A percentile compares a stretch with the other conserved stretches of the same genome.
These are phyloP conservation scores for Pythium chondricola DNA, from an alignment of 352 stramenopile species.

Conservation along the genomic window DNA sequence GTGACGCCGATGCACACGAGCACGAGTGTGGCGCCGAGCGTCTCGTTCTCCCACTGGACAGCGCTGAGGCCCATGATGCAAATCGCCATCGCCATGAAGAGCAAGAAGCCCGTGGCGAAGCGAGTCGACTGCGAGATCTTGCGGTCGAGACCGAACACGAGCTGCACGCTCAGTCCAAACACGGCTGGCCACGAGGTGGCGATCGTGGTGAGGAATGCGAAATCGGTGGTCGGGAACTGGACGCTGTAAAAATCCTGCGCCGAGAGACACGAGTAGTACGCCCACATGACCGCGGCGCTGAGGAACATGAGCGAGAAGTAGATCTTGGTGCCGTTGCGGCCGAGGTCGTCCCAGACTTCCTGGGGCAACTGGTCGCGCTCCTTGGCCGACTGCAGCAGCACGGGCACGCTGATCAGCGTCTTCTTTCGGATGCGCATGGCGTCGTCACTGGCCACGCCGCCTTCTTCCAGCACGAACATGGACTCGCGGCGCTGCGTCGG, in stretches of 20 bases:
- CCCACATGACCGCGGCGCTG: conserved; percentile 63
- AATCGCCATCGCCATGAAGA: conserved; percentile 51
- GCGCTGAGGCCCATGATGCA: conserved; percentile 59
- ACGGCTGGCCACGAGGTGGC: conserved; percentile 54
- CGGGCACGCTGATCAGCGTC: conserved; percentile 9
- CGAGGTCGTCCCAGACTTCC: conserved; percentile 53
- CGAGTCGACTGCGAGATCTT: conserved; percentile 34
- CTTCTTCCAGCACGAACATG: conserved; percentile 12
- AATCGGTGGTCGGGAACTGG: conserved; percentile 47
- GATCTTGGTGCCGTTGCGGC: conserved; percentile 39
- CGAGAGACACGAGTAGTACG: conserved; percentile 70
- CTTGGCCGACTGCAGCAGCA: conserved; percentile 5
- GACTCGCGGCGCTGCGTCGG: conserved; percentile 4
- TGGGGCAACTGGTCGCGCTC: conserved; percentile 39
- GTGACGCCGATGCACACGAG: conserved; percentile 51
- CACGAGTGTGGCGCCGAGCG: conserved; percentile 43
- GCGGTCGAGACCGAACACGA: conserved; percentile 54
- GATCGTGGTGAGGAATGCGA: conserved; percentile 65
- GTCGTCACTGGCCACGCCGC: neutral
- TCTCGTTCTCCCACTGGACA: conserved; percentile 40
- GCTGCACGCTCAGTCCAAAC: conserved; percentile 41
- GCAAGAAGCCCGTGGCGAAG: conserved; percentile 38
- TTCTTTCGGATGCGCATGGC: conserved; percentile 5
- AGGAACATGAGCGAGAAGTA: conserved; percentile 70
- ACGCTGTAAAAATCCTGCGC: conserved; percentile 55